These are phyloP conservation scores for Spinacia oleracea DNA, from an alignment of 179 eudicot genomes.

Conservation along the genomic window DNA sequence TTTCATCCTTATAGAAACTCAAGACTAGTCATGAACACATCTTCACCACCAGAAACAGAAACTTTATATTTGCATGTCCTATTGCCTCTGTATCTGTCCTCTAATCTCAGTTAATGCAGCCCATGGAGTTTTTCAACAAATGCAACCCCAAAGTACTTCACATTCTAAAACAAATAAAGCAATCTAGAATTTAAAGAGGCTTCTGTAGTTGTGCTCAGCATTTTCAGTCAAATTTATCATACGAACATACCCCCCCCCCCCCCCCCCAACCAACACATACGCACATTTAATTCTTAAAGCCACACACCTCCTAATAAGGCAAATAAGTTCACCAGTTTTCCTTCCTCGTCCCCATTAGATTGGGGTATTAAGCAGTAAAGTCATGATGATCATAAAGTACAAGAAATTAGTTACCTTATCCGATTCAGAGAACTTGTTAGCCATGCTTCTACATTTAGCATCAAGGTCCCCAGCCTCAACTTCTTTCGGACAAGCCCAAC, in stretches of 20 bases:
- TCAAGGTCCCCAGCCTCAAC: conserved; percentile 79
- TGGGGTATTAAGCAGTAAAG: background rate
- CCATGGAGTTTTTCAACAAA: too few species aligned
- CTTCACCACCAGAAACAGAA: background rate
- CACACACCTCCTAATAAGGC: background rate
- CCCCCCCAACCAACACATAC: background rate
- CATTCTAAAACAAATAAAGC: background rate
- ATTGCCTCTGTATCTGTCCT: too few species aligned
- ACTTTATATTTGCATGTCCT: too few species aligned
- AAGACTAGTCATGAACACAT: too few species aligned
- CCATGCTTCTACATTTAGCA: conserved; percentile 72
- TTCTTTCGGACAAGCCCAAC: conserved; percentile 96
- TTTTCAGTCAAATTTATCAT: background rate
- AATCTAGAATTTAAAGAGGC: background rate
- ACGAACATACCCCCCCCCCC: background rate
- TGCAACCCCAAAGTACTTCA: background rate
- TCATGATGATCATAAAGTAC: background rate
- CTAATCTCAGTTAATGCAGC: too few species aligned
- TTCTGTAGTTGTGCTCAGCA: background rate
- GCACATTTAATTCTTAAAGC: background rate
- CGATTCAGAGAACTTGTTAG: conserved; percentile 61
- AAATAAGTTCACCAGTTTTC: background rate
- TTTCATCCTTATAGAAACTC: background rate
- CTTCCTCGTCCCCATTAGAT: background rate
- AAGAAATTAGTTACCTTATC: conserved; percentile 57